A percentile compares a stretch with the other conserved stretches of the same genome.
phyloP scores from a whole-genome alignment of 2,329 filamentous ascomycete species.

The Aspergillus sp. region DNA sequence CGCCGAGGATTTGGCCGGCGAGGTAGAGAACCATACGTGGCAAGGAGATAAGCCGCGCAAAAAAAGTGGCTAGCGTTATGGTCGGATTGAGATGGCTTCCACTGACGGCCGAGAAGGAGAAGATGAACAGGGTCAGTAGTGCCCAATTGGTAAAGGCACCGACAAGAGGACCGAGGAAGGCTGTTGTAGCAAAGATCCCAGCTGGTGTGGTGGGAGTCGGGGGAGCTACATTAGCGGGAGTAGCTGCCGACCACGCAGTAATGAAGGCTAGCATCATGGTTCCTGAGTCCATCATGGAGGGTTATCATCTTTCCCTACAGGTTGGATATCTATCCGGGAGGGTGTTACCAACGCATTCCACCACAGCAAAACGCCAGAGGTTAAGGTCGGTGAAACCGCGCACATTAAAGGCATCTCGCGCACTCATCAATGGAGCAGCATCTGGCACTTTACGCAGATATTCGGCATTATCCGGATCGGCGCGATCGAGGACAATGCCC shows the following conservation, averaged over 20 bases:
- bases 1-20: constrained; percentile 48
- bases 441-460: constrained; percentile 36
- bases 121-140: constrained; percentile 53
- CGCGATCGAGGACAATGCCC: constrained; percentile 17
- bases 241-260: constrained; percentile 23
- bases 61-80: constrained; percentile 57
- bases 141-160: constrained; percentile 44
- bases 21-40: constrained; percentile 53
- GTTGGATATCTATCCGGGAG: not conserved
- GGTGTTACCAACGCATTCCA: constrained; percentile 42
- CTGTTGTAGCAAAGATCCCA: constrained; percentile 30
- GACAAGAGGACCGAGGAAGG: constrained; percentile 34
- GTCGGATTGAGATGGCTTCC: constrained; percentile 58
- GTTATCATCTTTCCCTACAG: not conserved
- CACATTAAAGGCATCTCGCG: constrained; percentile 38
- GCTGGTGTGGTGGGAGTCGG: constrained; percentile 14
- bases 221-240: constrained; percentile 7
- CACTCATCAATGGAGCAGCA: constrained; percentile 37
- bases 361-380: constrained; percentile 45
- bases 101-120: constrained; percentile 50
- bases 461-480: constrained; percentile 29
- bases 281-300: constrained; percentile 9
- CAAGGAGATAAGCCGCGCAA: constrained; percentile 52
- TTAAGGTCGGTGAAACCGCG: constrained; percentile 35
- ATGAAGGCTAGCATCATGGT: constrained; percentile 32